Evolutionary conservation across 2,329 filamentous ascomycete species (phyloP), one percentile per base, ranked within the genome.

Genomic region (Verticillium albo-atrum): DNA sequence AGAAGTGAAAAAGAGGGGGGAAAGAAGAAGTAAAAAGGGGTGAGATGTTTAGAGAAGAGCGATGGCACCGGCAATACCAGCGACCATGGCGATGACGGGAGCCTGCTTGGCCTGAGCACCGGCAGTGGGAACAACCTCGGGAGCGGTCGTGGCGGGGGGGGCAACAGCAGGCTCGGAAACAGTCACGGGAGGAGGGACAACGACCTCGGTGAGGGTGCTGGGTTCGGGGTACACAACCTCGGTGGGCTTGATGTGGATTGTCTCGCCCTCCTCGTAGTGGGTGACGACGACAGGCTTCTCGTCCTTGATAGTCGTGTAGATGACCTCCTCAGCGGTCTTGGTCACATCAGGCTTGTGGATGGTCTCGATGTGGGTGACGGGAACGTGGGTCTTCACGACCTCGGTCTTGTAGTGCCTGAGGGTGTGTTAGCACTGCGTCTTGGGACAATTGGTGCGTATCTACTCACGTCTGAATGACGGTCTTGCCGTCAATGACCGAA

Each of bases 251-350:
- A 73, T 64, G 5, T 56, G 54, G 10, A 42, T n/a, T 14, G 76
- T 79, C 54, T 79, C 59, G 55, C 75, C 61, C 27, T 67, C 64
- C 59, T 58, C 57, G 63, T 62, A 54, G 77, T 81, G 54, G 65
- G 75, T 73, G 47, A 78, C 70, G n/a, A 78, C 81, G 3, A 47
- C 35, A 4, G 54, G 34, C 32, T 42, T 15, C 25, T 56, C 54
- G 14, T 28, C 74, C 14, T 78, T 82, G 34, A 75, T 56, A 6
- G 79, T 81, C 6, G 68, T 72, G 65, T 79, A 77, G 20, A 69
- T 70, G 12, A 77, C 70, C 12, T 73, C 71, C 23, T 70, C 69
- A 25, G 71, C 69, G 0, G 73, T 76, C 27, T 71, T 61, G 3
- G 75, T 79, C 9, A 74, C 72, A 23, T 70, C 68, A 17, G 75